These are phyloP conservation scores for Selenicereus undatus DNA, from an alignment of 148 eudicot genomes.

Conservation along the genomic window DNA sequence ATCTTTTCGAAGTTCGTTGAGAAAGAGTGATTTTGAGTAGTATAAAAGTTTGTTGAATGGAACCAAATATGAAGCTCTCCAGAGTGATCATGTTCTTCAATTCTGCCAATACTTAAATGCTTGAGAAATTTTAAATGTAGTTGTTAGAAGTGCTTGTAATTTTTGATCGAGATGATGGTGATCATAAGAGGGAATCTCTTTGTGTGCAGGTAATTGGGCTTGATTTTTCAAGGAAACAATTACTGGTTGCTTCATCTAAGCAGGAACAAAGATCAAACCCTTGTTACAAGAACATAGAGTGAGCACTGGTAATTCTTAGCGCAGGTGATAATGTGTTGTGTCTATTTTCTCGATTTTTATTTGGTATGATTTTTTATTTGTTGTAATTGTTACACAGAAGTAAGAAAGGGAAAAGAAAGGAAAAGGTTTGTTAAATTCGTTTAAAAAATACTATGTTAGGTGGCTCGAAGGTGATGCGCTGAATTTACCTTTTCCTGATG, in stretches of 20 bases:
- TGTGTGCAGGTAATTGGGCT: conserved; percentile 65
- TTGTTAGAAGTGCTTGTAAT: not conserved
- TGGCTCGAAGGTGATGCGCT: conserved; percentile 92
- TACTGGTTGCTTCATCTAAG: conserved; percentile 65
- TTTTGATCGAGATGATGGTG: not conserved
- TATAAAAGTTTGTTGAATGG: too few relatives aligned
- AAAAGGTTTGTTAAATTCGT: not conserved
- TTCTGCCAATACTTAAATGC: not conserved
- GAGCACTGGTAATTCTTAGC: conserved; percentile 51
- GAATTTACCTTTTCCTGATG: conserved; percentile 62
- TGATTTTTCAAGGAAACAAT: conserved; percentile 73
- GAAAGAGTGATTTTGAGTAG: too few relatives aligned
- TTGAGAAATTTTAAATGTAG: not conserved
- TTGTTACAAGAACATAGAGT: conserved; percentile 74
- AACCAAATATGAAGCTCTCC: not conserved
- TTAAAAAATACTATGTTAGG: conserved; percentile 34
- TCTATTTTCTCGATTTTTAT: not conserved
- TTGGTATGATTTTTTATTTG: not conserved
- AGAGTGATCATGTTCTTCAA: not conserved
- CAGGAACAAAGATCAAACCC: conserved; percentile 44
- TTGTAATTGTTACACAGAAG: not conserved
- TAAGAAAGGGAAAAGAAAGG: not conserved
- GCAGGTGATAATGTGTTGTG: not conserved
- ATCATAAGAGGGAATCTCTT: not conserved
- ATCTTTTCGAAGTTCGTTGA: too few relatives aligned